phyloP scores from a whole-genome alignment of 306 rosid genomes.

The Pyrus betulifolia region DNA sequence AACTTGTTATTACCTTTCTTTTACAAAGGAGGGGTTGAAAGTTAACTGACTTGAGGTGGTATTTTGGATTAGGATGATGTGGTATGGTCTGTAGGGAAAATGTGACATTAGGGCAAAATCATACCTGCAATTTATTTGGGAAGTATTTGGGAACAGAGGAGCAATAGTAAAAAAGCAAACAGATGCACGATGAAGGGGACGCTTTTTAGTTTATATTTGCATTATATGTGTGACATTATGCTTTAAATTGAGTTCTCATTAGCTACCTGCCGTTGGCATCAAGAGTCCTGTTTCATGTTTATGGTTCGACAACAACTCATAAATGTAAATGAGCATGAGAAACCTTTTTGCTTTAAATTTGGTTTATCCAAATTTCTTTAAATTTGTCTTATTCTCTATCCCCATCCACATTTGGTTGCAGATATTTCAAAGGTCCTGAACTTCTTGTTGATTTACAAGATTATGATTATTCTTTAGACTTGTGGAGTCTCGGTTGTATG shows the following conservation, averaged over 20 bases:
- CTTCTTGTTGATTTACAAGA: conserved; percentile 97
- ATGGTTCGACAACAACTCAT: background rate
- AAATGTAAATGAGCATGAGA: background rate
- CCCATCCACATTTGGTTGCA: conserved; percentile 24
- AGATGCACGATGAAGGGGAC: background rate
- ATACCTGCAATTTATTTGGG: background rate
- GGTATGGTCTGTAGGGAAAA: too few species aligned
- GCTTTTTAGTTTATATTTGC: background rate
- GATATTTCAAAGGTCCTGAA: conserved; percentile 95
- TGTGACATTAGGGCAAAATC: background rate
- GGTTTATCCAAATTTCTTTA: background rate
- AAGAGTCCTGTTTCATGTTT: background rate
- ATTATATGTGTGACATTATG: background rate
- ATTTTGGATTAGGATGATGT: background rate
- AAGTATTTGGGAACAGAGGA: background rate
- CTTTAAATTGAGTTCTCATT: background rate
- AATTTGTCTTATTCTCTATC: background rate
- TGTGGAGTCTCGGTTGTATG: conserved; percentile 98
- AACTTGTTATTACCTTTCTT: background rate
- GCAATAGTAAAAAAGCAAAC: background rate
- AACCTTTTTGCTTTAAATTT: background rate
- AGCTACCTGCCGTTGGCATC: background rate
- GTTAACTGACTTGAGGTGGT: background rate
- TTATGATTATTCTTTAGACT: conserved; percentile 82
- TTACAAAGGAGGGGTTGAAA: background rate